Conservation (phyloP, 768 basidiomycete species). For the Phaeotremella skinneri region DNA sequence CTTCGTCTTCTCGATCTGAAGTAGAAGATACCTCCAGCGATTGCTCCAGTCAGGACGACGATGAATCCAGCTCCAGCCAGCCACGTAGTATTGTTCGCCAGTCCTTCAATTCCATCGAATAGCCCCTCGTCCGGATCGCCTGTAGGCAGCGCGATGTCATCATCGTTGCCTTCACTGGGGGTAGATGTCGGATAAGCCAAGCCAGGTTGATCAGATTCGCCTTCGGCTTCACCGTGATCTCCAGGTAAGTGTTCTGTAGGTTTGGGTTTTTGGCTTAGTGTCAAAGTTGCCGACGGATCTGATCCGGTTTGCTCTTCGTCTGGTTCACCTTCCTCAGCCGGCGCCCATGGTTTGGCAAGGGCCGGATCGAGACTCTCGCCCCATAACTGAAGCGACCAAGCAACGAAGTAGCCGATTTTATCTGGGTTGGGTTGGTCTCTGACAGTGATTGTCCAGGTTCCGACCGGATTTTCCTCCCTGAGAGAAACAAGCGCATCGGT, state of each 20-base stretch:
- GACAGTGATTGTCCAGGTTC: conserved; percentile 84
- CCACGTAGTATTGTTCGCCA: conserved; percentile 71
- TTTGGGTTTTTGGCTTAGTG: conserved; percentile 67
- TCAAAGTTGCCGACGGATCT: conserved; percentile 46
- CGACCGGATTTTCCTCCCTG: conserved; percentile 90
- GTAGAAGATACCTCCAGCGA: conserved; percentile 75
- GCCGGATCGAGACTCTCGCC: conserved; percentile 75
- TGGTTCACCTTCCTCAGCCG: conserved; percentile 48
- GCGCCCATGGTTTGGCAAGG: conserved; percentile 61
- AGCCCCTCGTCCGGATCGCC: conserved; percentile 45
- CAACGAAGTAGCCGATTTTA: conserved; percentile 68
- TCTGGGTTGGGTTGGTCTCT: conserved; percentile 68
- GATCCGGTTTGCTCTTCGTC: conserved; percentile 51
- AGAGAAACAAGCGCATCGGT: neutral
- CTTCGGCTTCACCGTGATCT: conserved; percentile 76
- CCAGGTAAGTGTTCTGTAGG: conserved; percentile 83
- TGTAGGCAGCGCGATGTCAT: conserved; percentile 37
- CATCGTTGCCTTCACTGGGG: conserved; percentile 8
- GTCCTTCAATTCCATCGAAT: conserved; percentile 41
- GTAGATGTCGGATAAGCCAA: conserved; percentile 34
- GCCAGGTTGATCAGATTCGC: conserved; percentile 71
- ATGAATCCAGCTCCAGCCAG: conserved; percentile 81
- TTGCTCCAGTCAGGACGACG: conserved; percentile 70
- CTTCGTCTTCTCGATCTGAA: conserved; percentile 58
- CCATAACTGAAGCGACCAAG: conserved; percentile 92